Percentiles rank a stretch among this genome's conserved stretches.
phyloP scores from a whole-genome alignment of 768 basidiomycete genomes.

The Cystofilobasidium bisporidii region DNA sequence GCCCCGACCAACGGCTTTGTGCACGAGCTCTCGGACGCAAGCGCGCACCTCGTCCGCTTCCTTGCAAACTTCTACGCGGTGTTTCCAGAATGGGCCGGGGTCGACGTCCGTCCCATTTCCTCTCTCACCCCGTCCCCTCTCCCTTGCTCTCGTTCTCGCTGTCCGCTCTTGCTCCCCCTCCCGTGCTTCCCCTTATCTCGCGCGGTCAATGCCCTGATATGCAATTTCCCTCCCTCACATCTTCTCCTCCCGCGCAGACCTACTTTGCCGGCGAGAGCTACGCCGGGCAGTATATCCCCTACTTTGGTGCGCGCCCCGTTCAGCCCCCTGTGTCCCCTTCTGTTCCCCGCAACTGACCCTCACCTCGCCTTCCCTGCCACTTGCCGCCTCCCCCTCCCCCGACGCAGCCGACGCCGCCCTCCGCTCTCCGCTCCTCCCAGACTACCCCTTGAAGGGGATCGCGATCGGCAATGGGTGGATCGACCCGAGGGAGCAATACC shows the following conservation, averaged over 20 bases:
- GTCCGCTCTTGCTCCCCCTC: too few relatives aligned
- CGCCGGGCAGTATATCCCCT: constrained; percentile 96
- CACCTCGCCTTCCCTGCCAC: constrained; percentile 45
- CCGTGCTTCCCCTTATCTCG: too few relatives aligned
- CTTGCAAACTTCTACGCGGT: constrained; percentile 75
- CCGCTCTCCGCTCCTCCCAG: constrained; percentile 47
- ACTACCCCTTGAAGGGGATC: constrained; percentile 59
- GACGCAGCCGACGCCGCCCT: constrained; percentile 76
- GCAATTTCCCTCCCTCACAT: not conserved
- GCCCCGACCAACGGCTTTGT: constrained; percentile 75
- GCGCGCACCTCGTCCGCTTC: constrained; percentile 71
- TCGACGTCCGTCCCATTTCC: constrained; percentile 57
- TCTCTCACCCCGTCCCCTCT: too few relatives aligned
- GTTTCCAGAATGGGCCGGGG: constrained; percentile 73
- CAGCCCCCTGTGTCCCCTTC: constrained; percentile 31
- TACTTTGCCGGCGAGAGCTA: constrained; percentile 93
- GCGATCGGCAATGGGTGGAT: constrained; percentile 99
- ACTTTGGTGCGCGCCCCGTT: constrained; percentile 79
- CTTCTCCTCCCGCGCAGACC: constrained; percentile 54
- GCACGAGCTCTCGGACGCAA: constrained; percentile 63
- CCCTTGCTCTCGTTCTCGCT: too few relatives aligned
- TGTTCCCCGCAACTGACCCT: not conserved
- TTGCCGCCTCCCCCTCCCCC: constrained; percentile 6
- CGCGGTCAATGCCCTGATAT: too few relatives aligned
- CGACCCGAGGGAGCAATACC: constrained; percentile 77